Percentiles rank a stretch among this genome's conserved stretches.
phyloP scores from a whole-genome alignment of 2,329 filamentous ascomycete species.

The Achaetomium macrosporum region DNA sequence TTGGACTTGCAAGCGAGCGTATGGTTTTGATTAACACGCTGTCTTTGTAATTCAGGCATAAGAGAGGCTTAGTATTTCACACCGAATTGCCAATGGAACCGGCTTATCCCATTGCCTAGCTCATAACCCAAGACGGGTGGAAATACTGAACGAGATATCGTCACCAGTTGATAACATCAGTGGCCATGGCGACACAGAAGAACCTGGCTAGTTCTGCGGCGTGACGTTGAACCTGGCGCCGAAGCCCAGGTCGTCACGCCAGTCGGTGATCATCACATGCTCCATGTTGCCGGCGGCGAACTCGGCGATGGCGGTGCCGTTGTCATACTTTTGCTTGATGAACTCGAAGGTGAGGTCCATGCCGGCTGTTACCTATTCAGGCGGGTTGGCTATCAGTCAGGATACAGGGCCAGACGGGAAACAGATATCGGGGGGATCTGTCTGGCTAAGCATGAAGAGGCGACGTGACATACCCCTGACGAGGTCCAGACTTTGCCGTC shows the following conservation, averaged over 20 bases:
- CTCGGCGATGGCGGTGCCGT: slow-evolving; percentile 40
- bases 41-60: no score
- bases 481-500: slow-evolving; percentile 64
- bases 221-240: slow-evolving; percentile 17
- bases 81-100: no score
- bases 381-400: neutral
- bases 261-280: slow-evolving; percentile 37
- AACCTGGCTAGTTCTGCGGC: slow-evolving; percentile 7
- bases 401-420: neutral
- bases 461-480: slow-evolving; percentile 42
- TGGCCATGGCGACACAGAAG: neutral
- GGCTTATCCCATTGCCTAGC: no score
- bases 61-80: no score
- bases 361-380: slow-evolving; percentile 31
- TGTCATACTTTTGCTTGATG: slow-evolving; percentile 42
- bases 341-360: slow-evolving; percentile 35
- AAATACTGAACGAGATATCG: no score
- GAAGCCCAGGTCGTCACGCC: slow-evolving; percentile 19
- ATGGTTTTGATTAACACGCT: neutral
- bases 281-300: slow-evolving; percentile 46
- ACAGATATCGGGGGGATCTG: neutral
- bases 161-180: neutral
- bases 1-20: neutral
- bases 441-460: neutral
- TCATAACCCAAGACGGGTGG: no score